Evolutionary conservation across 169 alveolate species (phyloP), one percentile per base, ranked within the genome.

Genomic region (Eimeria acervulina): DNA sequence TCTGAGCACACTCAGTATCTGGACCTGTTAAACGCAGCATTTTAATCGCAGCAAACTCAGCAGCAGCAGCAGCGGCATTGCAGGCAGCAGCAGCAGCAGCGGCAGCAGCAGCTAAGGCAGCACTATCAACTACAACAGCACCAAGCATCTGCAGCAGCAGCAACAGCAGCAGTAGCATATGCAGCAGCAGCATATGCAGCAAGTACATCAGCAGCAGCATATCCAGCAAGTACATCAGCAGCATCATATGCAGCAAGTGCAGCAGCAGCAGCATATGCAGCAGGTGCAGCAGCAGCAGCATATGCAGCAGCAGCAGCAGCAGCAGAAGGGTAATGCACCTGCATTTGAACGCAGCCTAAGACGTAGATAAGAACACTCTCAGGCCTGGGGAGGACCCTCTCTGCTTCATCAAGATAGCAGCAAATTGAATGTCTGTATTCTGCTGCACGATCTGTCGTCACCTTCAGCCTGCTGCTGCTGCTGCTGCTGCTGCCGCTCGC

Each of bases 331-430:
- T 42, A 19, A 31, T 40, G 47, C 38, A 74, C 85, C 72, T 90
- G 95, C 70, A 90, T 78, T 72, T 90, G 95, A 21, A 90, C 95
- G 44, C 95, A 90, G 23, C 95, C 95, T 3, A 90, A 36, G 47
- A 90, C 95, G 70, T 90, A 90, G 81, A 90, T 78, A 23, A 90
- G 95, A 19, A 90, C 95, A 28, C 87, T 63, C 59, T 90, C 95
- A 5, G 95, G 95, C 47, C 87, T 70, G 12, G 95, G 84, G 52
- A 90, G 42, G 52, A 90, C 88, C 42, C 42, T 78, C 12, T 78
- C 76, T 19, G 6, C n/a, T 7, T 33, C 66, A 59, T 90, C 88
- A 21, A 90, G 76, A 44, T 33, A 90, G 31, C 76, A 78, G 52
- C 78, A 36, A 59, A 90, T 72, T 7, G 87, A 63, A 74, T 90